A percentile compares a stretch with the other conserved stretches of the same genome.
Evolutionary conservation across 1,139 yeast genomes (phyloP).

Genomic region (Tardiomyces digboiensis): DNA sequence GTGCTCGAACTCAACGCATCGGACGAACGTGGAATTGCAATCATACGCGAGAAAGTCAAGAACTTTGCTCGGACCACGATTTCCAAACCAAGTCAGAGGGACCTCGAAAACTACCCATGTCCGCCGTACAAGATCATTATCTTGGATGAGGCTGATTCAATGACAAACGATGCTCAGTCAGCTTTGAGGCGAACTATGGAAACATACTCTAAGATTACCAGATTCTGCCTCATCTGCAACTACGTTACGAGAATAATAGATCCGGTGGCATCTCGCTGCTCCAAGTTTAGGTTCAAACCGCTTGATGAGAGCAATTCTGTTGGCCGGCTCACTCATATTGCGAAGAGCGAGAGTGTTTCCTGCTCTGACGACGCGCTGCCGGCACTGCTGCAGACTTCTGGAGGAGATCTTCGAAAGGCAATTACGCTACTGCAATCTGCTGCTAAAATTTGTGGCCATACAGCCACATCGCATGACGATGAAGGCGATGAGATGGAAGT

Average conservation of each 20-base stretch:
- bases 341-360: slow-evolving; percentile 38
- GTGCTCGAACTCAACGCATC: slow-evolving; percentile 93
- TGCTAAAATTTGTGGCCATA: slow-evolving; percentile 41
- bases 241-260: slow-evolving; percentile 94
- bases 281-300: slow-evolving; percentile 83
- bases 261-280: slow-evolving; percentile 93
- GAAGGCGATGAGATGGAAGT: slow-evolving; percentile 19
- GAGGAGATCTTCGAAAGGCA: slow-evolving; percentile 90
- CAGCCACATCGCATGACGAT: slow-evolving; percentile 7
- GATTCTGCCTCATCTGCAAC: slow-evolving; percentile 91
- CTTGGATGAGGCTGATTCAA: slow-evolving; percentile 42
- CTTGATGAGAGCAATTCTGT: slow-evolving; percentile 66
- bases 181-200: slow-evolving; percentile 97
- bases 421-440: slow-evolving; percentile 89
- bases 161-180: slow-evolving; percentile 98
- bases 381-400: slow-evolving; percentile 56
- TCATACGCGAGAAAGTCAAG: slow-evolving; percentile 87
- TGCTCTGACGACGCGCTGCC: slow-evolving; percentile 43
- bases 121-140: slow-evolving; percentile 84
- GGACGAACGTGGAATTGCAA: slow-evolving; percentile 90
- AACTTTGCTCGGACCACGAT: slow-evolving; percentile 85
- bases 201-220: slow-evolving; percentile 78
- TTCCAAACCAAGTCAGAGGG: slow-evolving; percentile 66
- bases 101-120: slow-evolving; percentile 70
- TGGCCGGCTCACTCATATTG: slow-evolving; percentile 52